Percentiles rank a stretch among this genome's conserved stretches.
Evolutionary conservation across 371 early-diverging fungal species (phyloP).

Genomic region (Zychaea mexicana): DNA sequence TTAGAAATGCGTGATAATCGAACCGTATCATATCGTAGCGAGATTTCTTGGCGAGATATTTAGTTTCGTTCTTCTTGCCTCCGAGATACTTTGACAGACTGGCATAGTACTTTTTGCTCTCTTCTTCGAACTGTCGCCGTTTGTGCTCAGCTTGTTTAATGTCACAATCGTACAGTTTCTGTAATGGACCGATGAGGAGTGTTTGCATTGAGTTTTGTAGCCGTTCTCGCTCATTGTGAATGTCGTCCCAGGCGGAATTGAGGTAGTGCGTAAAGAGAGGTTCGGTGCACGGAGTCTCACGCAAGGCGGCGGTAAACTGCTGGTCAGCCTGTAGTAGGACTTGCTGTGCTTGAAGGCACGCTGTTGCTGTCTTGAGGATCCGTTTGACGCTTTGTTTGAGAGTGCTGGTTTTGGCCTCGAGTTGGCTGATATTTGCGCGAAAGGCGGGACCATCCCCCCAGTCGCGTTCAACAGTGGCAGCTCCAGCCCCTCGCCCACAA

Average conservation of each 20-base stretch:
- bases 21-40: conserved; percentile 68
- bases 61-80: conserved; percentile 19
- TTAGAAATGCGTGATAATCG: conserved; percentile 66
- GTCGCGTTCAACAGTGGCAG: neutral
- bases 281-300: conserved; percentile 43
- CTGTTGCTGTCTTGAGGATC: conserved; percentile 50
- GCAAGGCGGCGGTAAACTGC: conserved; percentile 42
- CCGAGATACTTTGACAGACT: conserved; percentile 60
- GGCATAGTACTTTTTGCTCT: conserved; percentile 64
- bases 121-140: conserved; percentile 65
- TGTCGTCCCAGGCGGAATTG: conserved; percentile 28
- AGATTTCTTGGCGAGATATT: conserved; percentile 27
- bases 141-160: conserved; percentile 62
- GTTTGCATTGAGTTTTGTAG: conserved; percentile 43
- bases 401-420: conserved; percentile 52
- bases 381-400: conserved; percentile 54
- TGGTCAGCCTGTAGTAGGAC: conserved; percentile 38
- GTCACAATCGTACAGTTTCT: conserved; percentile 56
- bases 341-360: conserved; percentile 42
- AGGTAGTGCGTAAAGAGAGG: conserved; percentile 41
- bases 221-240: conserved; percentile 33
- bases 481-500: neutral
- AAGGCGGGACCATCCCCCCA: conserved; percentile 60
- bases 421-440: conserved; percentile 51
- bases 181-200: conserved; percentile 55